Evolutionary conservation across 164 flowering plant species (phyloP).

Genomic region (Amborella trichopoda): DNA sequence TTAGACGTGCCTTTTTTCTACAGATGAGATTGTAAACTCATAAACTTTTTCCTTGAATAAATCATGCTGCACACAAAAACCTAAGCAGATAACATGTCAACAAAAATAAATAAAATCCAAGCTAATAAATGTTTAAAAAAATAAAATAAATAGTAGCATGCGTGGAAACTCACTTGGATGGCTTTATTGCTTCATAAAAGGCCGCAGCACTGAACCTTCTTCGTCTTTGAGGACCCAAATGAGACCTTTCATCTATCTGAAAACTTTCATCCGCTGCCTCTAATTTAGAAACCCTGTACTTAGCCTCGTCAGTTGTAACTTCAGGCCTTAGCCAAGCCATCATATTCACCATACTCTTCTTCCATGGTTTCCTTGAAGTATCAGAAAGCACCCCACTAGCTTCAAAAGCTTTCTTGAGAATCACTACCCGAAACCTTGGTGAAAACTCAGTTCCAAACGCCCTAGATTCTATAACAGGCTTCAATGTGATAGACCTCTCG

Average conservation of each 20-base stretch:
- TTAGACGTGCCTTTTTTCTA: too few species aligned
- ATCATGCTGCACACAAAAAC: too few species aligned
- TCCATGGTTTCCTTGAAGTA: slow-evolving; percentile 52
- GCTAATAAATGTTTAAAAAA: too few species aligned
- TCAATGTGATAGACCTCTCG: slow-evolving; percentile 43
- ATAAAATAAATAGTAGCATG: too few species aligned
- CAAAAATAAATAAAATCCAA: too few species aligned
- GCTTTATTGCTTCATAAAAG: slow-evolving; percentile 87
- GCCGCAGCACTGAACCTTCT: slow-evolving; percentile 46
- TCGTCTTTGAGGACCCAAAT: slow-evolving; percentile 9
- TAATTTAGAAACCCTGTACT: slow-evolving; percentile 35
- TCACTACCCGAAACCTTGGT: slow-evolving; percentile 56
- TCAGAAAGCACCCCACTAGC: slow-evolving; percentile 62
- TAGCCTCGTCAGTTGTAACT: slow-evolving; percentile 47
- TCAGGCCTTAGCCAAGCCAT: slow-evolving; percentile 94
- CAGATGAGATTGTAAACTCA: too few species aligned
- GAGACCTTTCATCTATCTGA: neutral
- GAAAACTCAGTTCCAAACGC: slow-evolving; percentile 20
- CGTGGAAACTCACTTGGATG: slow-evolving; percentile 70
- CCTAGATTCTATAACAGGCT: slow-evolving; percentile 33
- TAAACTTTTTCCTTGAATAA: too few species aligned
- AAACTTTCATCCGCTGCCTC: slow-evolving; percentile 11
- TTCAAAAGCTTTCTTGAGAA: slow-evolving; percentile 52
- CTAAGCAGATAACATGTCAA: too few species aligned
- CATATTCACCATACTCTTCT: slow-evolving; percentile 74